Percentiles rank a stretch among this genome's conserved stretches.
These are phyloP conservation scores for Cladochytrium replicatum DNA, from an alignment of 192 early-diverging fungal genomes.

Conservation along the genomic window DNA sequence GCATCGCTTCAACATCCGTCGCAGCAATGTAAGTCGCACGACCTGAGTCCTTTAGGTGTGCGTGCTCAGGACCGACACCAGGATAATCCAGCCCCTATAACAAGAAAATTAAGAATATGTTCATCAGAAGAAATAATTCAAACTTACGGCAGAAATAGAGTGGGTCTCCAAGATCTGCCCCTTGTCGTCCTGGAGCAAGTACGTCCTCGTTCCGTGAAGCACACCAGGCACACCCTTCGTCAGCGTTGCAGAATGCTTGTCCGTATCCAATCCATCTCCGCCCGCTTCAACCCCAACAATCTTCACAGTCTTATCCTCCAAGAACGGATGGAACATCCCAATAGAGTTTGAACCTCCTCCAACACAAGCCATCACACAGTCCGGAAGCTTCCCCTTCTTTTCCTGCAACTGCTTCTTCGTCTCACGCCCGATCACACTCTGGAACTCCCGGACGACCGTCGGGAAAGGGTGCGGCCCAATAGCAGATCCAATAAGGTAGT, in stretches of 20 bases:
- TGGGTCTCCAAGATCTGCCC: constrained; percentile 97
- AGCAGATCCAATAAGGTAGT: constrained; percentile 94
- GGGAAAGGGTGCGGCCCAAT: constrained; percentile 98
- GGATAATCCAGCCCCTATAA: constrained; percentile 89
- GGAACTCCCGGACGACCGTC: constrained; percentile 93
- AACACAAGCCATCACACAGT: constrained; percentile 91
- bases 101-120: neutral
- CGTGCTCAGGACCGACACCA: constrained; percentile 94
- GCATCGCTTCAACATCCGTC: constrained; percentile 74
- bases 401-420: constrained; percentile 73
- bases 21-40: constrained; percentile 75
- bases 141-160: constrained; percentile 70
- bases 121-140: neutral
- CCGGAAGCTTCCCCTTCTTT: constrained; percentile 75
- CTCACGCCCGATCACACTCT: constrained; percentile 90
- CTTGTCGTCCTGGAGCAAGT: constrained; percentile 85
- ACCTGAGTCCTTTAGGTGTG: constrained; percentile 76
- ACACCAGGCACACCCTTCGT: constrained; percentile 79
- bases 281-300: constrained; percentile 93
- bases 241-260: constrained; percentile 83
- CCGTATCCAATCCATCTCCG: constrained; percentile 79
- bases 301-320: constrained; percentile 68
- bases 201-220: constrained; percentile 92
- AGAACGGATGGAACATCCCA: constrained; percentile 94
- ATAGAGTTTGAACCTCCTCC: constrained; percentile 97